A percentile compares a stretch with the other conserved stretches of the same genome.
Conservation (phyloP, 495 filamentous ascomycete genomes). For the Aspergillus baeticus region DNA sequence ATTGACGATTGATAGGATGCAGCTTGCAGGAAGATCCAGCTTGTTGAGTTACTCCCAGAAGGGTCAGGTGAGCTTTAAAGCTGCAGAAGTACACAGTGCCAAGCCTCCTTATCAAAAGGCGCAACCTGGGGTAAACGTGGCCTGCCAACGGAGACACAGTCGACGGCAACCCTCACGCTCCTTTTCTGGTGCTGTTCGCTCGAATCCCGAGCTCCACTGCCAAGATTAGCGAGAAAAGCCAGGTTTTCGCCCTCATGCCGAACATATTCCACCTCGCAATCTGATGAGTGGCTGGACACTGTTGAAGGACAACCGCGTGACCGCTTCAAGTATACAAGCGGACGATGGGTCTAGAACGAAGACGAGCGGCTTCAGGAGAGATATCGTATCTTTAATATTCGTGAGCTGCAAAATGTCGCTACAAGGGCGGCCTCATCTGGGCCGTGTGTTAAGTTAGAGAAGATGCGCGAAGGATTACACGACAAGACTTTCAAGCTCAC, state of each 20-base stretch:
- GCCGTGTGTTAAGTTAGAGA: slow-evolving; percentile 21
- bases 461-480: slow-evolving; percentile 36
- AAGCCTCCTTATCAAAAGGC: no score
- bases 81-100: no score
- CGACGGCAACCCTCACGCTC: no score
- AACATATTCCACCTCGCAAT: neutral
- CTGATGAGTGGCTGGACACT: neutral
- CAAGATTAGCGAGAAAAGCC: neutral
- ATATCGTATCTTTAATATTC: slow-evolving; percentile 24
- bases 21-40: no score
- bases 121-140: no score
- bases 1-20: no score
- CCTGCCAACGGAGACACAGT: no score
- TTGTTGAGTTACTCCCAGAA: no score
- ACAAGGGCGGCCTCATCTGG: slow-evolving; percentile 8
- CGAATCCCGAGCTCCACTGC: neutral
- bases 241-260: neutral
- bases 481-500: slow-evolving; percentile 39
- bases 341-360: slow-evolving; percentile 31
- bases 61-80: no score
- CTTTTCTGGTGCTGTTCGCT: no score
- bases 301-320: neutral
- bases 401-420: slow-evolving; percentile 23
- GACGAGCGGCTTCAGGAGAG: slow-evolving; percentile 21
- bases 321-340: slow-evolving; percentile 30